phyloP scores from a whole-genome alignment of 1,284 basidiomycete species.

The Tetrapyrgos nigripes region DNA sequence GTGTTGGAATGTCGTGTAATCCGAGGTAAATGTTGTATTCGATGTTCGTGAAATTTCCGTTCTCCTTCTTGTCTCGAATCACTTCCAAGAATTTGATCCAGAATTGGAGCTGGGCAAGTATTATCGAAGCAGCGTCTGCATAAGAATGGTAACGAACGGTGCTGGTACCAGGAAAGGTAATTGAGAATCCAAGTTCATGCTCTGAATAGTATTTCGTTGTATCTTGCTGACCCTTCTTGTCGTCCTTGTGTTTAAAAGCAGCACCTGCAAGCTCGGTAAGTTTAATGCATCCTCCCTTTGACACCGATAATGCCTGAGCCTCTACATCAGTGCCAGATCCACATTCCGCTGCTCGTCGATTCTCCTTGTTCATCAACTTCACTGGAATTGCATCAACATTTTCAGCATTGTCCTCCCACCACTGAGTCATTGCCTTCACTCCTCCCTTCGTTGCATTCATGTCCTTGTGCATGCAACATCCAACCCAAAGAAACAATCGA shows the following conservation, averaged over 20 bases:
- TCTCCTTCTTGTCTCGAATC: constrained; percentile 1
- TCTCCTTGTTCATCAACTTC: neutral
- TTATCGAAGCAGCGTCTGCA: neutral
- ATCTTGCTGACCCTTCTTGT: constrained; percentile 5
- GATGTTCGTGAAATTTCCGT: neutral
- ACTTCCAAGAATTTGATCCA: neutral
- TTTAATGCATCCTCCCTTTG: neutral
- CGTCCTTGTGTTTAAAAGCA: constrained; percentile 2
- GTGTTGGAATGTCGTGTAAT: constrained; percentile 1
- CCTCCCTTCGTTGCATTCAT: neutral
- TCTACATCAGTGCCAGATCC: neutral
- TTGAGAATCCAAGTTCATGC: neutral
- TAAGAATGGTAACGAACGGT: constrained; percentile 4
- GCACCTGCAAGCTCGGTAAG: neutral
- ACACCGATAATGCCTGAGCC: neutral
- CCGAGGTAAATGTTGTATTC: neutral
- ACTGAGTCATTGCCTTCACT: neutral
- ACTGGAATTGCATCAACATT: neutral
- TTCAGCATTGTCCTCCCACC: neutral
- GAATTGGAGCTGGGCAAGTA: neutral
- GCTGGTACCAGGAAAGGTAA: neutral
- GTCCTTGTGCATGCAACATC: constrained; percentile 1
- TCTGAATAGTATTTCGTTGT: neutral
- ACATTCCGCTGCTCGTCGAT: neutral
- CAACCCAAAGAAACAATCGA: constrained; percentile 10